A percentile compares a stretch with the other conserved stretches of the same genome.
Conservation (phyloP, 306 rosid genomes). For the Luffa acutangula region DNA sequence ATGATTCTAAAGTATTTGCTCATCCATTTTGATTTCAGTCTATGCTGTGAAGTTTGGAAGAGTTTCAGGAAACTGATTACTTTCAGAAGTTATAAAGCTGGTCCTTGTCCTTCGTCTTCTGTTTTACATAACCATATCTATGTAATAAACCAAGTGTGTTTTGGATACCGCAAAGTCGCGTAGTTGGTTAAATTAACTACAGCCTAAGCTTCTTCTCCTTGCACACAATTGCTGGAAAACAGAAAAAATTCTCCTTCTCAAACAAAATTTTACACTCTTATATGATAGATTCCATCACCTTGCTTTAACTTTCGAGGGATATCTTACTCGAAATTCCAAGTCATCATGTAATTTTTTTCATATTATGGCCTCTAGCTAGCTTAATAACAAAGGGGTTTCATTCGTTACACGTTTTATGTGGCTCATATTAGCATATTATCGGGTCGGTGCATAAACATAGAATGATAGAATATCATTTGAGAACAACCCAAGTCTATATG, state of each 20-base stretch:
- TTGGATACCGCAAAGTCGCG: neutral
- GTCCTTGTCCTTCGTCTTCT: neutral
- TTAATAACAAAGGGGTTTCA: neutral
- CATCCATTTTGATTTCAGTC: neutral
- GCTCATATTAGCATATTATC: neutral
- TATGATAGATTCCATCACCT: neutral
- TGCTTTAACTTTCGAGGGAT: neutral
- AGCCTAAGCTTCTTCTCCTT: neutral
- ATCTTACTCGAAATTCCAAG: neutral
- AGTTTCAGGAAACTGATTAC: neutral
- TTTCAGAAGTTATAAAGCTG: neutral
- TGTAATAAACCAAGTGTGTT: neutral
- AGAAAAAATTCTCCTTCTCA: neutral
- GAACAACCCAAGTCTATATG: neutral
- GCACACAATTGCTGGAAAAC: neutral
- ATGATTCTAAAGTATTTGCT: neutral
- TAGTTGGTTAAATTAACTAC: neutral
- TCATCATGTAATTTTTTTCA: neutral
- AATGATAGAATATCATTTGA: neutral
- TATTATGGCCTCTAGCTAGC: neutral
- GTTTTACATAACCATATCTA: neutral
- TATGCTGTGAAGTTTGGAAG: neutral
- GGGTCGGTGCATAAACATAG: neutral
- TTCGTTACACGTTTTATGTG: neutral
- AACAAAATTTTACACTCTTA: neutral